These are phyloP conservation scores for Neonectria hederae DNA, from an alignment of 2,329 filamentous ascomycete genomes.

Conservation along the genomic window DNA sequence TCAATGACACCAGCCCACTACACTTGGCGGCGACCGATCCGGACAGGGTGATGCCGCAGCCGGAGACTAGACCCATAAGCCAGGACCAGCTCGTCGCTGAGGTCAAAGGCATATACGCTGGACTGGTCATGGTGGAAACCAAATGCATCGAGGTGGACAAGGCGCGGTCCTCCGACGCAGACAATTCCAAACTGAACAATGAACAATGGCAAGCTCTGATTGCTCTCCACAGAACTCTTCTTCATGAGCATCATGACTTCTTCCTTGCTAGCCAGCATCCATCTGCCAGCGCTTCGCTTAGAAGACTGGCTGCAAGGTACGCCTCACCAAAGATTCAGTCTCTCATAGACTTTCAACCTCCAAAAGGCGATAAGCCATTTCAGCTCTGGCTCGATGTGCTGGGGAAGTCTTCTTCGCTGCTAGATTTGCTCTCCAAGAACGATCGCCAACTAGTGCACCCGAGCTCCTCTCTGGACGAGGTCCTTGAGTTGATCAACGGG, in stretches of 20 bases:
- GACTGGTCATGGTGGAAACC: slow-evolving; percentile 84
- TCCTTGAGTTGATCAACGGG: too few species aligned
- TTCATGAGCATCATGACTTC: slow-evolving; percentile 87
- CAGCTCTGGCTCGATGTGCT: too few species aligned
- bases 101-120: slow-evolving; percentile 84
- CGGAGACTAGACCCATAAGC: slow-evolving; percentile 70
- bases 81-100: slow-evolving; percentile 83
- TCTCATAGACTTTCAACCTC: too few species aligned
- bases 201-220: slow-evolving; percentile 89
- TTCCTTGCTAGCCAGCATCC: slow-evolving; percentile 90
- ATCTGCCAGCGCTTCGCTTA: slow-evolving; percentile 73
- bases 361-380: too few species aligned
- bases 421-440: too few species aligned
- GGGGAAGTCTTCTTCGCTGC: too few species aligned
- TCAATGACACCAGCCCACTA: too few species aligned
- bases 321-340: slow-evolving; percentile 46
- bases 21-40: not conserved
- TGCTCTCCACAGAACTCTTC: slow-evolving; percentile 79
- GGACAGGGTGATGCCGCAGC: slow-evolving; percentile 22
- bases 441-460: too few species aligned
- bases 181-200: slow-evolving; percentile 59
- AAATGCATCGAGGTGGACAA: slow-evolving; percentile 88
- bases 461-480: too few species aligned
- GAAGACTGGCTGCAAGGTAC: slow-evolving; percentile 79
- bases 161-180: slow-evolving; percentile 58